A percentile compares a stretch with the other conserved stretches of the same genome.
phyloP scores from a whole-genome alignment of 148 eudicot species.

The Persicaria maculosa region DNA sequence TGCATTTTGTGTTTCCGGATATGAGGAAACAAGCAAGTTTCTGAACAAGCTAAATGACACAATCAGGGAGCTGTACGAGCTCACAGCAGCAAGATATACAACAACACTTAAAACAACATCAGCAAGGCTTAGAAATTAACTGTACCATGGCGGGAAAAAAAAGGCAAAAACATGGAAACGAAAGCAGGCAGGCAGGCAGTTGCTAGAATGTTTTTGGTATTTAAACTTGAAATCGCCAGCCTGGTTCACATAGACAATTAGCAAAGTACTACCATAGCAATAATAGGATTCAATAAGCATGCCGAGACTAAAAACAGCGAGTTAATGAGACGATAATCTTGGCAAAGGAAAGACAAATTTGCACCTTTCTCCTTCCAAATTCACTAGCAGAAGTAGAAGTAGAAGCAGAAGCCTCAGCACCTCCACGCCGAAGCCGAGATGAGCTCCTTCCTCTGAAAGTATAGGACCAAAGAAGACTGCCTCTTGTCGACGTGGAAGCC shows the following conservation, averaged over 20 bases:
- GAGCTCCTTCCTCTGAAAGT: constrained; percentile 86
- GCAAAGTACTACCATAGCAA: too few relatives aligned
- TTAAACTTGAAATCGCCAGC: constrained; percentile 11
- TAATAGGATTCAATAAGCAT: too few relatives aligned
- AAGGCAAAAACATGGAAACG: not conserved
- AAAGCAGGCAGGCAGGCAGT: not conserved
- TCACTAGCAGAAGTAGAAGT: not conserved
- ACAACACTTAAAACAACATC: not conserved
- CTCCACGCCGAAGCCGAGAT: constrained; percentile 92
- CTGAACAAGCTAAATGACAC: not conserved
- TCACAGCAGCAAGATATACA: not conserved
- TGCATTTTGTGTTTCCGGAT: too few relatives aligned
- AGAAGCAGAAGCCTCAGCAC: constrained; percentile 28
- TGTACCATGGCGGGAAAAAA: not conserved
- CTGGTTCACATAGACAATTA: not conserved
- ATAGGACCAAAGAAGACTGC: constrained; percentile 69
- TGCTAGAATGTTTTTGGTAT: constrained; percentile 9
- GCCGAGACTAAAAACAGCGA: too few relatives aligned
- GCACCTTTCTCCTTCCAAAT: constrained; percentile 15
- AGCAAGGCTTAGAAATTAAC: constrained; percentile 12
- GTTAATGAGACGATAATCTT: too few relatives aligned
- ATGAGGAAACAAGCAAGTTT: too few relatives aligned
- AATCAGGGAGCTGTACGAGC: not conserved
- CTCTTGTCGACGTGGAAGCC: constrained; percentile 86
- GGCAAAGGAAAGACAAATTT: constrained; percentile 9